These are phyloP conservation scores for Xylaria sp. DNA, from an alignment of 2,329 filamentous ascomycete species.

Conservation along the genomic window DNA sequence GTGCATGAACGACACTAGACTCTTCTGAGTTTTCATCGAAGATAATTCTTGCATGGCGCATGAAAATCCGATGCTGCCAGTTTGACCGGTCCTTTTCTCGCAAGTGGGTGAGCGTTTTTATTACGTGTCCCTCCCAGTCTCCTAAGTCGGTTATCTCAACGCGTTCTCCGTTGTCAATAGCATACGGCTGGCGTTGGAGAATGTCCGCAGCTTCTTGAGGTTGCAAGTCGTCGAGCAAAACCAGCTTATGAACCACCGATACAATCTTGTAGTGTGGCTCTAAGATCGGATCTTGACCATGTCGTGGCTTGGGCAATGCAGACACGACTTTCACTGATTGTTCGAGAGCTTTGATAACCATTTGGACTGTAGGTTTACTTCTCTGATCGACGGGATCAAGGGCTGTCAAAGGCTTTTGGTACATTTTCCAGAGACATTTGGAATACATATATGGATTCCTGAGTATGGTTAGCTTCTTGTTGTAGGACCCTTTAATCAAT, in stretches of 20 bases:
- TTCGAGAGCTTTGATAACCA: conserved; percentile 62
- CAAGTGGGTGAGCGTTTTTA: conserved; percentile 62
- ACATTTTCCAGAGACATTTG: conserved; percentile 74
- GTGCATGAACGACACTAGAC: conserved; percentile 68
- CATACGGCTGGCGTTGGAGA: conserved; percentile 67
- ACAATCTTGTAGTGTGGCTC: conserved; percentile 95
- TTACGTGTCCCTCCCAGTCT: conserved; percentile 68
- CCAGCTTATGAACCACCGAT: conserved; percentile 83
- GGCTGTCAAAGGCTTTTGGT: conserved; percentile 59
- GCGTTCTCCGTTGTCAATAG: conserved; percentile 60
- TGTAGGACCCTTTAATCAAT: no score
- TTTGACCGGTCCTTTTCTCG: conserved; percentile 87
- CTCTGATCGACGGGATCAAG: conserved; percentile 58
- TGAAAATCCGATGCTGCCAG: conserved; percentile 94
- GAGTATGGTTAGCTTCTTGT: conserved; percentile 41
- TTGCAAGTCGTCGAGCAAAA: conserved; percentile 63
- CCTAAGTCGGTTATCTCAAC: conserved; percentile 68
- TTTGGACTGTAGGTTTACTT: conserved; percentile 53
- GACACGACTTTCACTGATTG: conserved; percentile 63
- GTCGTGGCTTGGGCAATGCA: conserved; percentile 64
- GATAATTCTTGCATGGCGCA: conserved; percentile 72
- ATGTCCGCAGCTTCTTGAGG: conserved; percentile 62
- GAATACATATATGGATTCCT: conserved; percentile 70
- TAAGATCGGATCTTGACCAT: conserved; percentile 78
- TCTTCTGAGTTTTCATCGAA: conserved; percentile 61